Base-by-base conservation (phyloP, 192 early-diverging fungal genomes). In the Phycomyces blakesleeanus region DNA sequence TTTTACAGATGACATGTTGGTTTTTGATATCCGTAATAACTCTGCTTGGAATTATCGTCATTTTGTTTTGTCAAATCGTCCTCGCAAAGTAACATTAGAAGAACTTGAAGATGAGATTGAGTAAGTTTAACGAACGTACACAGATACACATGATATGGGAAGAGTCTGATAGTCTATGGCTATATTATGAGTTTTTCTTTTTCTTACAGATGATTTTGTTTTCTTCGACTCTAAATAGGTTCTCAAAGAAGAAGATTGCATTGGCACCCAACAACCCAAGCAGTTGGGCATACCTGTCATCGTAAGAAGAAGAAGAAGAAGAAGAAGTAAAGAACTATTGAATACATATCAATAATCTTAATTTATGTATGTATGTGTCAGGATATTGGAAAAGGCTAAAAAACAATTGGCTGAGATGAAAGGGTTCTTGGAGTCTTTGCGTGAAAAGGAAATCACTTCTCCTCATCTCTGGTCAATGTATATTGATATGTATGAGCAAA, bases 1-100 rank as follows among this genome's bases (percentile, higher is more conserved):
- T 9, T 95, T 90, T 68, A 72, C 90, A 2, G 79, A 93, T n/a
- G 73, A 82, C 5, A 69, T 91, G 65, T 62, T 99, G 27, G 75
- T 79, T 20, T 65, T 85, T 50, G 98, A 98, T 72, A 79, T 97
- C 12, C 79, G 96, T 49, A 98, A 99, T 78, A 98, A 99, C 71
- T 98, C 95, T 38, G 96, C 95, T 0, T 98, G 96, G 98, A 99
- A 97, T 74, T 93, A 99, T 62, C 85, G 98, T 20, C 96, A 82
- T 72, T 99, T 89, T 88, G 79, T 84, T 3, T 59, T 86, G 2
- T 82, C 82, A 26, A 55, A 66, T 47, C 67, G 70, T 68, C 64
- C 73, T 2, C 56, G 50, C 11, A 49, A 54, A 6, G 42, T 78
- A 34, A 65, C 68, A 5, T 73, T 76, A 11, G 82, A 81, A n/a